Evolutionary conservation across 257 asterid genomes (phyloP).

Genomic region (Jaltomata sinuosa): DNA sequence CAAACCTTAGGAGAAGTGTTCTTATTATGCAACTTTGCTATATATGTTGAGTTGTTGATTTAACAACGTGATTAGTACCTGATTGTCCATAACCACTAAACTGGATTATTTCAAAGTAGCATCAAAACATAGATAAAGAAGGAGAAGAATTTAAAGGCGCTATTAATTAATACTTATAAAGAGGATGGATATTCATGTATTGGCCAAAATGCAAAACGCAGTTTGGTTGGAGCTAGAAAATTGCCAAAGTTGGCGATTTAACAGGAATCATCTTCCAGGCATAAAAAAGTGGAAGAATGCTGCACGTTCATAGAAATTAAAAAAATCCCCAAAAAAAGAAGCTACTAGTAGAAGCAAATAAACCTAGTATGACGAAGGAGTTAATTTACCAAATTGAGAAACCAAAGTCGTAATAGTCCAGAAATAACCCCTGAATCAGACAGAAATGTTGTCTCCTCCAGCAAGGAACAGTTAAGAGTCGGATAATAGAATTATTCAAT

Average conservation of each 20-base stretch:
- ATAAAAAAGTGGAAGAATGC: background rate
- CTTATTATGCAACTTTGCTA: background rate
- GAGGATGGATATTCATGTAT: background rate
- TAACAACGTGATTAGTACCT: background rate
- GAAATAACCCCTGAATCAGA: background rate
- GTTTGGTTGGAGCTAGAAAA: no score
- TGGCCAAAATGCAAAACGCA: no score
- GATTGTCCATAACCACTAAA: background rate
- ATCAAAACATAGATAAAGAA: background rate
- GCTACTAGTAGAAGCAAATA: background rate
- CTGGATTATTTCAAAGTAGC: background rate
- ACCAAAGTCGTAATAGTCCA: background rate
- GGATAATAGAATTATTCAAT: background rate
- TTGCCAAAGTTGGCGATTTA: background rate
- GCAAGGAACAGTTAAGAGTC: background rate
- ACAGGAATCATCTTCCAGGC: background rate
- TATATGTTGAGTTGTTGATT: background rate
- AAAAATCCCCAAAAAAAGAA: background rate
- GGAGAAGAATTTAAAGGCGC: background rate
- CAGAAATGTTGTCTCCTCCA: background rate
- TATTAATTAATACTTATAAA: background rate
- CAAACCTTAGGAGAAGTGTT: background rate
- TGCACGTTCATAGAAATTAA: background rate
- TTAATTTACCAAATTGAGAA: constrained; percentile 28
- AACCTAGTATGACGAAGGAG: background rate